Evolutionary conservation across 495 filamentous ascomycete genomes (phyloP), one percentile per base, ranked within the genome.

Genomic region (Saxophila tyrrhenica): DNA sequence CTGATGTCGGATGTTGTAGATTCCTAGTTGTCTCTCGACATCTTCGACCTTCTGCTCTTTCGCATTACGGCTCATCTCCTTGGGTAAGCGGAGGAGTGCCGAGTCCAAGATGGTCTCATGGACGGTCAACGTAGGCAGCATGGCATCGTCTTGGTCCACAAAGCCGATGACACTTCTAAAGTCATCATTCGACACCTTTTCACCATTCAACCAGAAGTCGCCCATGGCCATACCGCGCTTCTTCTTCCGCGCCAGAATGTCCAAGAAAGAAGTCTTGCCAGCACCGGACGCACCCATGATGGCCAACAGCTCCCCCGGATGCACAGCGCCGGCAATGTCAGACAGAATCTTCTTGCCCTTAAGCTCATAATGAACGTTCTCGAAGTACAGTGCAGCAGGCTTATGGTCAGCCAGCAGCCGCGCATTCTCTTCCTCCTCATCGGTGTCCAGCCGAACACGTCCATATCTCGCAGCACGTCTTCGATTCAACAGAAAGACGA

Each of bases 201-300:
- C 87, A 32, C 92, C 92, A 63, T 98, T 97, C 49, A 98, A 83
- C 62, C 84, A 94, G 62, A 97, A 95, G 50, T 94, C 77, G 19
- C 92, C 92, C 3, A 76, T 72, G 1, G 86, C 81, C 3, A 73
- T 62, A 29, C 92, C 92, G 21, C 87, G 81, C 70, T 99, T 99
- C 69, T 97, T 99, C 76, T 99, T 99, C 51, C 90, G 80, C 17
- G 94, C 94, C 8, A 99, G 75, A 52, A 99, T 94, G 69, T 99
- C 94, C 25, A 99, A 72, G 69, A 97, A 99, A 0, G 89, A 94
- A 0, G 91, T 97, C 70, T 99, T 99, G 50, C 92, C 92, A 22
- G 92, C 92, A 9, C 92, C 92, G 2, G 94, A 97, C 11, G 92
- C 89, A 39, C 92, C 92, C 91, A 99, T 97, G 65, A 99, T 95